Base-by-base conservation (phyloP, 140 eudicot genomes). In the Senecio squalidus region DNA sequence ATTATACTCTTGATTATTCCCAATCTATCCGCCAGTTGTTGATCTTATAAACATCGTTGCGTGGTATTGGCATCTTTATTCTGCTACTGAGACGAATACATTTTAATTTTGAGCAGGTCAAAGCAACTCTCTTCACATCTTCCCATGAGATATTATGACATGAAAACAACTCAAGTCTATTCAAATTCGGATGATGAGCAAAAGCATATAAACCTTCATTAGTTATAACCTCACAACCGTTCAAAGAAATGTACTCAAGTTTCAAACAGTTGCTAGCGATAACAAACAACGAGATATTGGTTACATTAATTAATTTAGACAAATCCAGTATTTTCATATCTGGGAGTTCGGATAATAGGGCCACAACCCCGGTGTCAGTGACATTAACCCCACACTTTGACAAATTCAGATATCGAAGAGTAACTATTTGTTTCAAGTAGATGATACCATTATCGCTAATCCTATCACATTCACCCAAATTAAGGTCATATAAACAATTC, bases 401-500 rank as follows among this genome's bases (percentile, higher is more conserved):
- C 30, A 65, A 27, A 23, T 49, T 4, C 28, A 64, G 27, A 58
- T 20, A 25, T 5, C 2, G 0, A 4, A 50, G 16, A 24, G 10
- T 1, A 22, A 9, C 2, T 17, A 14, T 65, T 52, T 66, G 55
- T 25, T 16, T 66, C 31, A 53, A 54, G 22, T 3, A 39, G 2
- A 20, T 1, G 3, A 66, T 17, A 15, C 72, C 72, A 11, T 18
- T 6, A 54, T 66, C 72, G 14, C 63, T 54, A 40, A 66, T 39
- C 46, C 46, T 54, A 27, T 66, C 34, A 28, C 72, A 66, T 66
- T 66, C 56, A n/a, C 15, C 25, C 31, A 66, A 14, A 66, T 10
- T 11, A 31, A 66, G 43, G 0, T 2, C n/a, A n/a, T n/a, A n/a
- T n/a, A n/a, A 40, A 29, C 9, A 25, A 21, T 48, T 15, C 23